Percentiles rank a stretch among this genome's conserved stretches.
Conservation (phyloP, 2,329 filamentous ascomycete genomes). For the Venturia oleaginea region DNA sequence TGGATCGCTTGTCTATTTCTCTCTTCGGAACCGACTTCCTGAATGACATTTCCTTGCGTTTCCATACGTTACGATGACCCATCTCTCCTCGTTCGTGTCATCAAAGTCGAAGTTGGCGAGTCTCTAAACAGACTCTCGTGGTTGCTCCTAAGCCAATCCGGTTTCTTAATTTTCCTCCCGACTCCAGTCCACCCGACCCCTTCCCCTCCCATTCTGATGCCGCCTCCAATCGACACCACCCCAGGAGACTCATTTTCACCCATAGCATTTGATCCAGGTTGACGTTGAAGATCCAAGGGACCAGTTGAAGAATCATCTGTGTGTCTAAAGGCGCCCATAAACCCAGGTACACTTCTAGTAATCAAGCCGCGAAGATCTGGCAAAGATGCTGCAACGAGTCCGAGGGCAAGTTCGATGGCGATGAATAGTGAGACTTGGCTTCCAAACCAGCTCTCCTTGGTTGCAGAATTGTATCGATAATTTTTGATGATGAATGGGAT, state of each 20-base stretch:
- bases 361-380: conserved; percentile 14
- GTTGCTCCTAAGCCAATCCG: conserved; percentile 4
- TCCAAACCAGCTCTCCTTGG: conserved; percentile 11
- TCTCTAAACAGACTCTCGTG: neutral
- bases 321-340: conserved; percentile 11
- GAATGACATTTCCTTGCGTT: neutral
- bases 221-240: neutral
- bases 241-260: neutral
- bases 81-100: neutral
- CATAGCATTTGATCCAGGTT: neutral
- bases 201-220: conserved; percentile 5
- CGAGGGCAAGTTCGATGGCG: conserved; percentile 12
- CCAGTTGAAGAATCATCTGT: conserved; percentile 4
- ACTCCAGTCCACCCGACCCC: neutral
- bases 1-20: neutral
- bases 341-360: conserved; percentile 9
- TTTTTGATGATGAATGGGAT: conserved; percentile 14
- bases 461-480: conserved; percentile 5
- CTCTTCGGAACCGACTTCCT: neutral
- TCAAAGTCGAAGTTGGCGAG: neutral
- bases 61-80: neutral
- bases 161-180: conserved; percentile 5
- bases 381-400: conserved; percentile 6
- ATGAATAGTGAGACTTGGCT: conserved; percentile 11
- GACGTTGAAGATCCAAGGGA: neutral